Evolutionary conservation across 2,329 filamentous ascomycete genomes (phyloP).

Genomic region (Beauveria bassiana): DNA sequence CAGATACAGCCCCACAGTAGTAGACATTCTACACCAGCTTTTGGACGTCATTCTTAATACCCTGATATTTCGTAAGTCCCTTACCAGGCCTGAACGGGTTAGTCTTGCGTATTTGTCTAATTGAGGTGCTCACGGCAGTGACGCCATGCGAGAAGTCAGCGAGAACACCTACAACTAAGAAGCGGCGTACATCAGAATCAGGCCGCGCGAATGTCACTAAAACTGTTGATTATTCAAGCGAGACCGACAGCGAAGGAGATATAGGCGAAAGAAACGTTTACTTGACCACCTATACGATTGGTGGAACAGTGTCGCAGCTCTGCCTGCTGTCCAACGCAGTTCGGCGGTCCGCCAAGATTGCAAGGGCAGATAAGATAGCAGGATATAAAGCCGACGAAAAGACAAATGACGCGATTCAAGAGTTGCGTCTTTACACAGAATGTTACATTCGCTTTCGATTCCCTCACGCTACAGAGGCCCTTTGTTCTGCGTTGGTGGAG

Average conservation of each 20-base stretch:
- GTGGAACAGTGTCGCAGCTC: neutral
- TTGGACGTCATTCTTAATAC: neutral
- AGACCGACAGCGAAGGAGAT: neutral
- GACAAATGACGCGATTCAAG: no score
- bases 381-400: no score
- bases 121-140: neutral
- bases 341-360: no score
- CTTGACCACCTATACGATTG: neutral
- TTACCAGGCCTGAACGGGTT: accelerated
- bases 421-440: no score
- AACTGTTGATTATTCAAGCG: neutral
- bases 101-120: neutral
- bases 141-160: neutral
- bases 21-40: neutral
- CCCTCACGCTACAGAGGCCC: no score
- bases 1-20: neutral
- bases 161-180: neutral
- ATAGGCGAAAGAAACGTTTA: neutral
- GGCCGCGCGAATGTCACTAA: neutral
- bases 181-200: neutral
- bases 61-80: neutral
- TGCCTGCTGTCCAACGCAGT: no score
- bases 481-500: no score
- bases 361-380: no score
- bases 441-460: no score